These are phyloP conservation scores for Galium porrigens DNA, from an alignment of 305 asterid genomes.

Conservation along the genomic window DNA sequence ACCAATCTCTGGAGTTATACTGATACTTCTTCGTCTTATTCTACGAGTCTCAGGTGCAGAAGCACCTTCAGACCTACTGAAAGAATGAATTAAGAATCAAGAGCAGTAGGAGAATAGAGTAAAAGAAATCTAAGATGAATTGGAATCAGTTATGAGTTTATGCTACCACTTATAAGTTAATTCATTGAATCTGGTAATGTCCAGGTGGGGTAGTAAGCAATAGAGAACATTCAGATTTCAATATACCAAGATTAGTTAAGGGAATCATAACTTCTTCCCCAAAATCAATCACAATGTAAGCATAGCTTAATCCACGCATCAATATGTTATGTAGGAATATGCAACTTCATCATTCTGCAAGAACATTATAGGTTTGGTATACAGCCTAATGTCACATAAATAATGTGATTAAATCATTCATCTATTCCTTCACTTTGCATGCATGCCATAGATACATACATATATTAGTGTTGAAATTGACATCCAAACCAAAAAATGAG, in stretches of 20 bases:
- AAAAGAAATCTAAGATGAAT: not conserved
- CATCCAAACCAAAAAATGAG: conserved; percentile 8
- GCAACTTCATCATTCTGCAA: not conserved
- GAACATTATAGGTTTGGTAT: not conserved
- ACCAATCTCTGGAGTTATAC: conserved; percentile 94
- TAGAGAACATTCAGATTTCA: not conserved
- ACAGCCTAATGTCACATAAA: not conserved
- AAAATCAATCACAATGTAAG: not conserved
- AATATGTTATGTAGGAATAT: not conserved
- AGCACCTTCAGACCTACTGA: conserved; percentile 83
- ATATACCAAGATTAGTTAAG: not conserved
- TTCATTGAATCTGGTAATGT: not conserved
- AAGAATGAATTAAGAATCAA: conserved; percentile 11
- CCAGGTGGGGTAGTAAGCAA: not conserved
- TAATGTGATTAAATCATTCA: not conserved
- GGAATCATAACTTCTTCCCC: not conserved
- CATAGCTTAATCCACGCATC: not conserved
- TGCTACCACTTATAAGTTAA: not conserved
- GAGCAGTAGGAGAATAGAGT: not conserved
- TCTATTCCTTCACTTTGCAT: not conserved
- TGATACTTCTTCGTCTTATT: conserved; percentile 79
- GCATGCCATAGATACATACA: not conserved
- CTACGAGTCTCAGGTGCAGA: conserved; percentile 57
- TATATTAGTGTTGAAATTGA: not conserved
- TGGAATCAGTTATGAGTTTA: not conserved